phyloP scores from a whole-genome alignment of 2,329 filamentous ascomycete species.

The Trichoderma simmonsii region DNA sequence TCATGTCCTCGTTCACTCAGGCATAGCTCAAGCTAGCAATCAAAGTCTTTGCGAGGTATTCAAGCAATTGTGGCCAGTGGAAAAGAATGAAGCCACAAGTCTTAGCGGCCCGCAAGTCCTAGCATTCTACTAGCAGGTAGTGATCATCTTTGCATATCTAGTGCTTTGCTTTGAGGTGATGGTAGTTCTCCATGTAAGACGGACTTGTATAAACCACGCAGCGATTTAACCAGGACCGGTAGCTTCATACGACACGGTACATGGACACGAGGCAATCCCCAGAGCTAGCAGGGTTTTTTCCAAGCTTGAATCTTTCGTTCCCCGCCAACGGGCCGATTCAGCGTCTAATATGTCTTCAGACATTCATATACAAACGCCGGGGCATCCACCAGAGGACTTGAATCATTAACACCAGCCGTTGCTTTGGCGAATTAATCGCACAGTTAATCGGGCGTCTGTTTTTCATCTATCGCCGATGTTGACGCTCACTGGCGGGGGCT shows the following conservation, averaged over 20 bases:
- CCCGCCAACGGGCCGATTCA: background rate
- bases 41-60: background rate
- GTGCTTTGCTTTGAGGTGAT: background rate
- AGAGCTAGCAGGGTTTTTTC: constrained; percentile 1
- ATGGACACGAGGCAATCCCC: background rate
- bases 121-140: background rate
- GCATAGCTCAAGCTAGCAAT: background rate
- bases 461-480: background rate
- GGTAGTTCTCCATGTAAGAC: background rate
- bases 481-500: background rate
- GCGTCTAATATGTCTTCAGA: background rate
- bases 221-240: background rate
- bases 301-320: background rate
- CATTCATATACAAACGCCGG: background rate
- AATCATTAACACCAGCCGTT: background rate
- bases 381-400: background rate
- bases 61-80: background rate
- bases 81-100: background rate
- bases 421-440: background rate
- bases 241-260: background rate
- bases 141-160: background rate
- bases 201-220: background rate
- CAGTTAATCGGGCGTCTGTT: background rate
- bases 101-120: background rate
- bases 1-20: background rate